phyloP scores from a whole-genome alignment of 331 rosid genomes.

The Pyrus hybrid region DNA sequence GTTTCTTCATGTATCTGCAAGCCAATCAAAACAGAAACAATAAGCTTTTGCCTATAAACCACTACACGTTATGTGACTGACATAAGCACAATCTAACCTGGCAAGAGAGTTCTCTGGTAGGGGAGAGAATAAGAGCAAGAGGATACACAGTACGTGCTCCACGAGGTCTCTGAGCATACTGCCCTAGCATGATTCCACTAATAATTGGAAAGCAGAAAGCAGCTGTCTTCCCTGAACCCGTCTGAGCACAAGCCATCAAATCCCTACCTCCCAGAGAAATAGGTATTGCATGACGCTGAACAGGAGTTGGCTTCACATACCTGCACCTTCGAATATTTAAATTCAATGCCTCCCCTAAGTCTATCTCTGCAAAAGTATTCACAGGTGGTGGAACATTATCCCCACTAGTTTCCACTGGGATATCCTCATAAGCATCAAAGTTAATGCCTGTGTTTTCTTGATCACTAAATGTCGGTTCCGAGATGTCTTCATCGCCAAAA shows the following conservation, averaged over 20 bases:
- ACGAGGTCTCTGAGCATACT: slow-evolving; percentile 55
- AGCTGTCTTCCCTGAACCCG: slow-evolving; percentile 90
- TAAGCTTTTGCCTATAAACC: background rate
- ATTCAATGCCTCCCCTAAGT: slow-evolving; percentile 70
- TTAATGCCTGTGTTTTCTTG: slow-evolving; percentile 61
- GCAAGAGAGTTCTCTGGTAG: slow-evolving; percentile 80
- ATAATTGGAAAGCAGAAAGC: slow-evolving; percentile 87
- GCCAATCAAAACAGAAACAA: slow-evolving; percentile 3
- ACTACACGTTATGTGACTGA: background rate
- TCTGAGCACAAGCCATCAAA: slow-evolving; percentile 91
- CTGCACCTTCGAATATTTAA: slow-evolving; percentile 66
- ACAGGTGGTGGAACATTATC: slow-evolving; percentile 68
- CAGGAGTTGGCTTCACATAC: slow-evolving; percentile 87
- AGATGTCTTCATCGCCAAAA: slow-evolving; percentile 40
- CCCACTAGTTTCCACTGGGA: slow-evolving; percentile 84
- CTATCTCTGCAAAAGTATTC: slow-evolving; percentile 69
- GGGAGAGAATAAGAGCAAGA: slow-evolving; percentile 78
- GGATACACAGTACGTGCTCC: slow-evolving; percentile 67
- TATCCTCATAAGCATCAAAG: slow-evolving; percentile 84
- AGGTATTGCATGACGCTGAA: slow-evolving; percentile 80
- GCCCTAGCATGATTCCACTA: slow-evolving; percentile 62
- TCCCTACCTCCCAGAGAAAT: slow-evolving; percentile 67
- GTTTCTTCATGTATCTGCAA: slow-evolving; percentile 79
- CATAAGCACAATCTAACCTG: slow-evolving; percentile 41
- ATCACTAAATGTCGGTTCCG: slow-evolving; percentile 26